Evolutionary conservation across 208 protist species (phyloP).

Genomic region (Acanthamoeba lenticulata): DNA sequence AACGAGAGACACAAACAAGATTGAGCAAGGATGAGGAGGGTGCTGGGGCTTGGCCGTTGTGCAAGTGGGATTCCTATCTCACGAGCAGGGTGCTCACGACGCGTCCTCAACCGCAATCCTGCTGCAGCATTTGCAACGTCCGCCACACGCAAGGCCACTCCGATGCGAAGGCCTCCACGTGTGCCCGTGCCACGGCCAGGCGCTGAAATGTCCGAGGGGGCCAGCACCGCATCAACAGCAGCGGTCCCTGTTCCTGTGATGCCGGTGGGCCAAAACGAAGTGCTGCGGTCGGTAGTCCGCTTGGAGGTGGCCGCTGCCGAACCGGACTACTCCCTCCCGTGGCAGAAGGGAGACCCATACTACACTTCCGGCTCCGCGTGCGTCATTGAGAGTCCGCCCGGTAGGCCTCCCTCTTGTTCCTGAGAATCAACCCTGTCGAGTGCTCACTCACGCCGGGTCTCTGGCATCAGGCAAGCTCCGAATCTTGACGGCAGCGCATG

Average conservation of each 20-base stretch:
- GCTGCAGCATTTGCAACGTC: too few relatives aligned
- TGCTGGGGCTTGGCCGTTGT: too few relatives aligned
- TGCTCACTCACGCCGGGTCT: background rate
- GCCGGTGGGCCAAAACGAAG: background rate
- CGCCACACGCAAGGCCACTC: too few relatives aligned
- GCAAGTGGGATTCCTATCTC: too few relatives aligned
- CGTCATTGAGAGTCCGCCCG: constrained; percentile 19
- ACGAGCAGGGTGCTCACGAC: too few relatives aligned
- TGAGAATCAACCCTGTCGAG: background rate
- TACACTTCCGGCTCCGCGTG: constrained; percentile 30
- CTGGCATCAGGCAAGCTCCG: background rate
- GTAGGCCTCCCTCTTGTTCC: background rate
- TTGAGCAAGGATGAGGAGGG: too few relatives aligned
- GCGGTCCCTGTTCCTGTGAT: background rate
- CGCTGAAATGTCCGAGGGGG: too few relatives aligned
- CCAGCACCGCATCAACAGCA: background rate
- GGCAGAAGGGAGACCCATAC: constrained; percentile 37
- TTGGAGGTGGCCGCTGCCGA: constrained; percentile 25
- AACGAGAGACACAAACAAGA: too few relatives aligned
- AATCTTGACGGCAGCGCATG: constrained; percentile 68
- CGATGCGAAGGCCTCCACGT: too few relatives aligned
- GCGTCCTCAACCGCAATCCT: too few relatives aligned
- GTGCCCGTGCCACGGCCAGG: too few relatives aligned
- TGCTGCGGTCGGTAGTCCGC: background rate
- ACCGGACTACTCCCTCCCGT: background rate